phyloP scores from a whole-genome alignment of 805 yeast genomes.

The Cyberlindnera xylosilytica region DNA sequence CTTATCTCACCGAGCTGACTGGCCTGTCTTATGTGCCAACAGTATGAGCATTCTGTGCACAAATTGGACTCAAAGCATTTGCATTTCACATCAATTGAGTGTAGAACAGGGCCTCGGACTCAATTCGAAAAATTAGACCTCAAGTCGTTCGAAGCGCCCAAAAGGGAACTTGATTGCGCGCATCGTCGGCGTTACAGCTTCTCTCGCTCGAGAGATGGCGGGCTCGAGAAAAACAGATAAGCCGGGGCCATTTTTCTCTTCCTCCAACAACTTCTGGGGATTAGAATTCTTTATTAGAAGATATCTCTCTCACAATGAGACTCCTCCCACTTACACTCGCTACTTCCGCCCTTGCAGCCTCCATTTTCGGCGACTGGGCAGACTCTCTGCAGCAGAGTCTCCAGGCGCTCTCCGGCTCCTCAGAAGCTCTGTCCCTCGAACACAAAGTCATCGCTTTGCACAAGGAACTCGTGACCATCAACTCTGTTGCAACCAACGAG shows the following conservation, averaged over 20 bases:
- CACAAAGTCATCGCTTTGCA: constrained; percentile 25
- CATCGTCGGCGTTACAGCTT: neutral
- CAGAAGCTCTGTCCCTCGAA: too few species aligned
- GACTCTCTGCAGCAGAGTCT: constrained; percentile 1
- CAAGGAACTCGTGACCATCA: constrained; percentile 25
- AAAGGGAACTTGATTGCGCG: too few species aligned
- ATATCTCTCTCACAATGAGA: constrained; percentile 15
- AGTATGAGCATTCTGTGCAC: neutral
- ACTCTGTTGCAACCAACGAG: constrained; percentile 24
- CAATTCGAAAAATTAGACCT: too few species aligned
- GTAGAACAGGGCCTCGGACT: too few species aligned
- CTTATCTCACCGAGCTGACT: constrained; percentile 17
- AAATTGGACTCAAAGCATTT: too few species aligned
- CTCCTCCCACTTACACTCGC: constrained; percentile 9
- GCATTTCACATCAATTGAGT: too few species aligned
- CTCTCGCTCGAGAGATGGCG: neutral
- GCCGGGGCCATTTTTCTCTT: too few species aligned
- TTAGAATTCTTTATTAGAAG: too few species aligned
- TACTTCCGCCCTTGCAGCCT: constrained; percentile 8
- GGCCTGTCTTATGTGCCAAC: constrained; percentile 14
- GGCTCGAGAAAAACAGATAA: too few species aligned
- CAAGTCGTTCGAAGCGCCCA: too few species aligned
- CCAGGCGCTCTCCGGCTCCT: too few species aligned
- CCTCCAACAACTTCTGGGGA: too few species aligned
- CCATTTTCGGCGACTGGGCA: constrained; percentile 10